Evolutionary conservation across 2,329 filamentous ascomycete species (phyloP), one percentile per base, ranked within the genome.

Genomic region (Aureobasidium vineae): DNA sequence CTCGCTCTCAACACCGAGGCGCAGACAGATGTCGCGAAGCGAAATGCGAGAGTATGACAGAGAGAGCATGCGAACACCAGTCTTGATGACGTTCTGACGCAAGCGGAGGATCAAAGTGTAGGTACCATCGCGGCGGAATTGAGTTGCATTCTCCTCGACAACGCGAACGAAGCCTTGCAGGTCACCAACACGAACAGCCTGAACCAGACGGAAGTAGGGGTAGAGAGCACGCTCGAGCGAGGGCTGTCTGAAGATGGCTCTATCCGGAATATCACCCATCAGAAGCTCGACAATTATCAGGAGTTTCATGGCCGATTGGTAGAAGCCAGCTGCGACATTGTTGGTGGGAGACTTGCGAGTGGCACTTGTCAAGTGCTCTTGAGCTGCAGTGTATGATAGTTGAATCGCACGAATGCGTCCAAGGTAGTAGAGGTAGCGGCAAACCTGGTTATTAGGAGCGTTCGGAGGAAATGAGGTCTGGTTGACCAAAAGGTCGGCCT

Each of bases 31-130:
- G 76, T 99, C 95, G 67, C 95, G 90, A 66, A 99, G 85, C 1
- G 94, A 97, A 75, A 99, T 99, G 69, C 94, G 91, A 68, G 94
- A 97, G 82, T 99, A 99, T 23, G 93, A 97, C 70, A 99, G 84
- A 47, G 94, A 98, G 87, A 99, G 96, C 92, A 98, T 97, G 72
- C 95, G 92, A 70, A 99, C 97, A 71, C 95, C 95, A 3, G 95
- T 99, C 84, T 97, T 97, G 86, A 99, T 98, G 75, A 99, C 95
- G 76, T 99, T 99, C 80, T 99, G 95, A 72, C 95, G 89, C 69
- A 99, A 85, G 69, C 95, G 93, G 70, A 98, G 85, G 73, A 98
- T 96, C 67, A 99, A 84, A 13, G 93, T 96, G 82, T 98, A 98
- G 23, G 94, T 98, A 66, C 91, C 91, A 76, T 99, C 95, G 71